Conservation (phyloP, 192 early-diverging fungal genomes). For the Podila clonocystis region DNA sequence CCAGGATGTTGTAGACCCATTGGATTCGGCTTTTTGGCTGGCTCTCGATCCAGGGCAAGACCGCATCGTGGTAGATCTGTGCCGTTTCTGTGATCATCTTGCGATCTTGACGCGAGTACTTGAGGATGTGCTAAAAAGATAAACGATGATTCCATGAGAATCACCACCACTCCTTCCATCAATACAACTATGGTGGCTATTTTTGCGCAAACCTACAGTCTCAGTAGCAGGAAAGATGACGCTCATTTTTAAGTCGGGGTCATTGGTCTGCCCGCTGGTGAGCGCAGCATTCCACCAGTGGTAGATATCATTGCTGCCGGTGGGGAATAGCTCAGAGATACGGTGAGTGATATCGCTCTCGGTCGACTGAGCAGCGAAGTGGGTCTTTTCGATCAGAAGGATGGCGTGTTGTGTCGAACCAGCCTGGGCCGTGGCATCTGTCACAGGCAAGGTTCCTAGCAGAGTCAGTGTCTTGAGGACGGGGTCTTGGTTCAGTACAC, state of each 20-base stretch:
- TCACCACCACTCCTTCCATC: background rate
- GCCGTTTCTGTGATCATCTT: constrained; percentile 73
- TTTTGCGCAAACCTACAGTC: constrained; percentile 33
- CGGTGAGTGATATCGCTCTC: constrained; percentile 37
- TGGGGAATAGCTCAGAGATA: constrained; percentile 44
- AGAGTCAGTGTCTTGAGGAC: constrained; percentile 40
- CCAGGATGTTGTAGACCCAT: constrained; percentile 85
- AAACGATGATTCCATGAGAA: background rate
- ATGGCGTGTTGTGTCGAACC: constrained; percentile 36
- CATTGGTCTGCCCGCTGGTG: constrained; percentile 10
- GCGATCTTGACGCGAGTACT: constrained; percentile 73
- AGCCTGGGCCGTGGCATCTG: background rate
- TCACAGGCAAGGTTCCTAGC: constrained; percentile 24
- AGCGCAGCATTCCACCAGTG: constrained; percentile 67
- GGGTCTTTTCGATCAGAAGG: constrained; percentile 60
- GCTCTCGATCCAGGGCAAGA: constrained; percentile 69
- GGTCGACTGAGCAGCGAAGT: constrained; percentile 48
- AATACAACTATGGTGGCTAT: background rate
- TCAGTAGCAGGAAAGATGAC: constrained; percentile 73
- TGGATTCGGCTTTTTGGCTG: constrained; percentile 68
- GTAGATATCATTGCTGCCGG: constrained; percentile 75
- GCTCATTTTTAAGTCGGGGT: constrained; percentile 66
- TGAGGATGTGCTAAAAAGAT: constrained; percentile 66
- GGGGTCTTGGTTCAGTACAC: constrained; percentile 44
- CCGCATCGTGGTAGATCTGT: constrained; percentile 59